Base-by-base conservation (phyloP, 768 basidiomycete species). In the Hortiboletus flavorubellus region DNA sequence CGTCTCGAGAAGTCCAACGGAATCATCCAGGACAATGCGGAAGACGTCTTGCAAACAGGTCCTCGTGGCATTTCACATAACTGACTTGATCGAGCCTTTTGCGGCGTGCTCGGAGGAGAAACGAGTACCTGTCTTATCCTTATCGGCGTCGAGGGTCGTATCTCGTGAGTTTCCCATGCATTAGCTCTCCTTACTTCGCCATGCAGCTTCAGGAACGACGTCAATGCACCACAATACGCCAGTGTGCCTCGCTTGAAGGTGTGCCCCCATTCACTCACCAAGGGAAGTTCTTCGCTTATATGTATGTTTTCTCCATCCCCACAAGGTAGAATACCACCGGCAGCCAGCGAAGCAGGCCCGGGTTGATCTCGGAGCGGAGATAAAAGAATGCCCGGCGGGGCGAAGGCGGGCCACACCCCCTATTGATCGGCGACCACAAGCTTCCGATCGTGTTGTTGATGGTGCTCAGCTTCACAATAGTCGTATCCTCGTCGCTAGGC, bases 21-120 rank as follows among this genome's bases (percentile, higher is more conserved):
- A 15, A 64, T 29, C 66, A 66, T 72, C 68, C 68, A 72, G 38
- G 68, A 59, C 47, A 72, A 55, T 11, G 55, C 56, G 26, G 66
- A 70, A n/a, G 53, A 49, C 40, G 49, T 57, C 49, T 59, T 65
- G 53, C 56, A 57, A 47, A 57, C 43, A 55, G 64, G 59, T 26
- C 21, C n/a, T 1, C 37, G 51, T 35, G 52, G 49, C 12, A 43
- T 39, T 11, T 46, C 49, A 31, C 46, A 40, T 26, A 41, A 42
- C 29, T 61, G 68, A 44, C 56, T 59, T 14, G 54, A 41, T 49
- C 67, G 65, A 33, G 51, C 42, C 35, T 70, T 70, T 16, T 64
- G 71, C 11, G 68, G 68, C 6, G 68, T 54, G 34, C 50, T 51
- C 8, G 71, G 68, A 46, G 57, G 63, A 1, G 58, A 54, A 21